Conservation (phyloP, 208 protist species). For the Trichomonas vaginalis region DNA sequence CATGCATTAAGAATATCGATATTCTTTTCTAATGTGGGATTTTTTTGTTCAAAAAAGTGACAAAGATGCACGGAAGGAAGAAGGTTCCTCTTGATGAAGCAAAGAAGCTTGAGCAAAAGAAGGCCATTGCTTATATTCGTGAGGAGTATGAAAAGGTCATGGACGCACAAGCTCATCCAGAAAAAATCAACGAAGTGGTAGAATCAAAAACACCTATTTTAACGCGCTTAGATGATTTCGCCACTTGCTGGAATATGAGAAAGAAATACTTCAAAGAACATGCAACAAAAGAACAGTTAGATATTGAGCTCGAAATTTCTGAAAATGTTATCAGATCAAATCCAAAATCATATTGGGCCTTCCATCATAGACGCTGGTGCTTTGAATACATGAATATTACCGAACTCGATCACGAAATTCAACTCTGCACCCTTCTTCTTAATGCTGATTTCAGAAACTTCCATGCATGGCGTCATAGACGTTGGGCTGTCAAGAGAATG, state of each 20-base stretch:
- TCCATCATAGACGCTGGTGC: background rate
- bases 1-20: no score
- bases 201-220: background rate
- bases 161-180: background rate
- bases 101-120: background rate
- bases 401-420: background rate
- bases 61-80: conserved; percentile 15
- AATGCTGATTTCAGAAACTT: background rate
- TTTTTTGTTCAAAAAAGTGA: no score
- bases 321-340: background rate
- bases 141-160: background rate
- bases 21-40: no score
- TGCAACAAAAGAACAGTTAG: background rate
- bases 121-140: background rate
- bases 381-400: background rate
- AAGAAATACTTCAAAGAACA: background rate
- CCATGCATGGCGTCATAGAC: background rate
- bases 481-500: background rate
- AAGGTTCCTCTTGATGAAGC: conserved; percentile 10
- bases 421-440: background rate
- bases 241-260: background rate
- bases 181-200: background rate
- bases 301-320: background rate
- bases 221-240: background rate
- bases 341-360: background rate